These are phyloP conservation scores for Myxozyma geophila DNA, from an alignment of 805 yeast species.

Conservation along the genomic window DNA sequence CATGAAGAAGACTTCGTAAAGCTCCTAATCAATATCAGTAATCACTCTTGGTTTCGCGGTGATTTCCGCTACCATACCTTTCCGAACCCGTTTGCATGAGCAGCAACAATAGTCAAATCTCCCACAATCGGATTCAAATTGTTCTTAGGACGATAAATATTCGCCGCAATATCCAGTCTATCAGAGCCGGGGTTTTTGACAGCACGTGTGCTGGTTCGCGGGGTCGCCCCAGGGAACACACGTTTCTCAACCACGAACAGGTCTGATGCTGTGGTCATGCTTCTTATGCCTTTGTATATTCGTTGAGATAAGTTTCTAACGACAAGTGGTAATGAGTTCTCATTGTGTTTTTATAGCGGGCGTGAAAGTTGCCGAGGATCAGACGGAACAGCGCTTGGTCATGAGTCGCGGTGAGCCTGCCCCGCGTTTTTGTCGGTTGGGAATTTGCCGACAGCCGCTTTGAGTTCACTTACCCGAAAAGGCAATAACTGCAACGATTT, in stretches of 20 bases:
- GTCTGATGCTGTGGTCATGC: slow-evolving; percentile 1
- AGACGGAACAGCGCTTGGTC: neutral
- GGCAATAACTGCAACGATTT: neutral
- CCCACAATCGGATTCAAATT: slow-evolving; percentile 12
- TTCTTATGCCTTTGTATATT: neutral
- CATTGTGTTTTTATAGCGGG: neutral
- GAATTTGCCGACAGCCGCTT: neutral
- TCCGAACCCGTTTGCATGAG: slow-evolving; percentile 31
- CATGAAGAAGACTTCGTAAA: slow-evolving; percentile 22
- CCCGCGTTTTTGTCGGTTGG: neutral
- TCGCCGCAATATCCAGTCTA: slow-evolving; percentile 15
- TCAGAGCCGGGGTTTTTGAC: slow-evolving; percentile 10
- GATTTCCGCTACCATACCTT: slow-evolving; percentile 7
- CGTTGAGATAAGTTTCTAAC: neutral
- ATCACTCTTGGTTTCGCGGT: neutral
- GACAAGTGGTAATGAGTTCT: too few relatives aligned
- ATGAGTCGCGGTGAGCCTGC: neutral
- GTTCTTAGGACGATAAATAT: slow-evolving; percentile 16
- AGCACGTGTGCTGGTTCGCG: slow-evolving; percentile 7
- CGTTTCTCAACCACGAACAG: slow-evolving; percentile 10
- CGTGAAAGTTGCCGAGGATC: neutral
- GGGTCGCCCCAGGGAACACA: slow-evolving; percentile 14
- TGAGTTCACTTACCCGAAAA: neutral
- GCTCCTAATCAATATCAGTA: slow-evolving; percentile 5
- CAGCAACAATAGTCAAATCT: slow-evolving; percentile 19